A percentile compares a stretch with the other conserved stretches of the same genome.
phyloP scores from a whole-genome alignment of 1,284 basidiomycete species.

The Cystobasidium sp. region DNA sequence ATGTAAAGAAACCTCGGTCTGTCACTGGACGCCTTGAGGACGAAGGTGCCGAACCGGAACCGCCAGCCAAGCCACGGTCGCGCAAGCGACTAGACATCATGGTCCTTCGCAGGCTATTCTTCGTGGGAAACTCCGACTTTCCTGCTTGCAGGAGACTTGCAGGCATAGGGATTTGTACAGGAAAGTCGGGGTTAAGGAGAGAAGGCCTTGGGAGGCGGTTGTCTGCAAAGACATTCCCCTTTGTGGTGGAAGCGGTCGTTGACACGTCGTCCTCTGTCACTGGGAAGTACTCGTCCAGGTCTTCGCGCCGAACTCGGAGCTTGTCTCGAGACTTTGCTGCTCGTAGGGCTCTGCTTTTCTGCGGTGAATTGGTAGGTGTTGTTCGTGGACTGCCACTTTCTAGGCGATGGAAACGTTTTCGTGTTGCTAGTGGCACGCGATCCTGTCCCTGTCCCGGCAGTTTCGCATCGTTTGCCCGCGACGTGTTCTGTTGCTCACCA shows the following conservation, averaged over 20 bases:
- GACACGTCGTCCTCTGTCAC: conserved; percentile 15
- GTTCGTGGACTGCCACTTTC: conserved; percentile 26
- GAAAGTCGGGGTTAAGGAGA: conserved; percentile 25
- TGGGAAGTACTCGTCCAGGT: conserved; percentile 42
- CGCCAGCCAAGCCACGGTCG: background rate
- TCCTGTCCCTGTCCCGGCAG: background rate
- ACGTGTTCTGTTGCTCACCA: background rate
- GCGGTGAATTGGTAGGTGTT: conserved; percentile 26
- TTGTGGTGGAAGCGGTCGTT: conserved; percentile 1
- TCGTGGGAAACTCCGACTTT: conserved; percentile 21
- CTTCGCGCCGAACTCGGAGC: conserved; percentile 12
- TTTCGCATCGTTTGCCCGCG: background rate
- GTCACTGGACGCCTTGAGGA: background rate
- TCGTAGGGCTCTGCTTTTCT: background rate
- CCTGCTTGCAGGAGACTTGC: conserved; percentile 9
- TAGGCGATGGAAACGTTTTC: conserved; percentile 35
- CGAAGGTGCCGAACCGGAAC: background rate
- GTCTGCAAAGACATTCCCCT: background rate
- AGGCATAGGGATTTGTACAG: conserved; percentile 10
- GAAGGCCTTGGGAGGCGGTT: background rate
- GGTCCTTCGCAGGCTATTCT: conserved; percentile 26
- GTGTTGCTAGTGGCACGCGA: conserved; percentile 6
- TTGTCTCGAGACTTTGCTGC: conserved; percentile 22
- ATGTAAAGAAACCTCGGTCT: conserved; percentile 15
- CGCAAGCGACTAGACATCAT: conserved; percentile 27